phyloP scores from a whole-genome alignment of 805 yeast species.

The Maudiozyma serrabonitensis region DNA sequence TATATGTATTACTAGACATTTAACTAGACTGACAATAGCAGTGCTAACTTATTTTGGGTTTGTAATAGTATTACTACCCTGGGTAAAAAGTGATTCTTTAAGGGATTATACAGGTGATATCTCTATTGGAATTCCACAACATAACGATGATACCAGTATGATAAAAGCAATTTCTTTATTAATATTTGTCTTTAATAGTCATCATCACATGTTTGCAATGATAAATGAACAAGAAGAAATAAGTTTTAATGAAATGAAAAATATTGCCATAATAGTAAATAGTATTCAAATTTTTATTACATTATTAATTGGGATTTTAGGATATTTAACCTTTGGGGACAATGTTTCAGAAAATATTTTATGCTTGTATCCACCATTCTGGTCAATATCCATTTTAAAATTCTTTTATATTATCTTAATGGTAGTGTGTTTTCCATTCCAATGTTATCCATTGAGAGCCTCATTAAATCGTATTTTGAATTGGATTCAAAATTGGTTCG shows the following conservation, averaged over 20 bases:
- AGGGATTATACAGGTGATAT: constrained; percentile 38
- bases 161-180: constrained; percentile 73
- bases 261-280: constrained; percentile 44
- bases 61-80: background rate
- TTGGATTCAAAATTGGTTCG: constrained; percentile 27
- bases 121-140: constrained; percentile 37
- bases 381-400: constrained; percentile 63
- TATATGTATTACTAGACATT: background rate
- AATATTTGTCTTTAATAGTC: constrained; percentile 90
- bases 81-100: background rate
- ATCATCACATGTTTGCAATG: constrained; percentile 85
- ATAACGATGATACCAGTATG: constrained; percentile 29
- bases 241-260: constrained; percentile 36
- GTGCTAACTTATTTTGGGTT: background rate
- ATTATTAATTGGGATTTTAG: constrained; percentile 62
- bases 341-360: constrained; percentile 69
- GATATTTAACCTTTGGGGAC: constrained; percentile 80
- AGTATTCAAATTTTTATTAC: constrained; percentile 53
- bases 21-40: background rate
- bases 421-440: constrained; percentile 71
- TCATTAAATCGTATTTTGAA: constrained; percentile 63
- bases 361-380: constrained; percentile 55
- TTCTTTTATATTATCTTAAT: constrained; percentile 72
- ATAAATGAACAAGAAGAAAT: constrained; percentile 66
- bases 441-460: constrained; percentile 80